These are phyloP conservation scores for Kodamaea hsintzibuensis DNA, from an alignment of 805 yeast species.

Conservation along the genomic window DNA sequence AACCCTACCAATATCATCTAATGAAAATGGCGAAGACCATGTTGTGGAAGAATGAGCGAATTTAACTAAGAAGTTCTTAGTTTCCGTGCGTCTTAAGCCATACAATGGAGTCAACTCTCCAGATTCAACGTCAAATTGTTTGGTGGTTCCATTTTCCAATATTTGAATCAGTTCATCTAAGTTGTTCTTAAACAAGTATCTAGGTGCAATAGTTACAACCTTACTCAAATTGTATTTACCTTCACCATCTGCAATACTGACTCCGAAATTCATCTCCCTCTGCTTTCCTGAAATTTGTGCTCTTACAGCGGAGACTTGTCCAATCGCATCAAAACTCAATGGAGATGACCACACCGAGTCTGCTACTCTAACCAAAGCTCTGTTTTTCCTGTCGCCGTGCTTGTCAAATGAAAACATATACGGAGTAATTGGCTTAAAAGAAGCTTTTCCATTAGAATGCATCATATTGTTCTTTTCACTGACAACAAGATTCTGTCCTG, in stretches of 20 bases:
- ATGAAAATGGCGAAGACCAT: slow-evolving; percentile 88
- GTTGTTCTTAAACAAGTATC: slow-evolving; percentile 72
- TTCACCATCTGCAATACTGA: slow-evolving; percentile 75
- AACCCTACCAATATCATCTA: slow-evolving; percentile 81
- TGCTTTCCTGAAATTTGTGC: slow-evolving; percentile 50
- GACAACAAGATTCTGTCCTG: slow-evolving; percentile 64
- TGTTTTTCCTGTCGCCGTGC: slow-evolving; percentile 55
- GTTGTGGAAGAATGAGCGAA: slow-evolving; percentile 55
- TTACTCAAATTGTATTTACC: slow-evolving; percentile 80
- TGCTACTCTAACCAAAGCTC: slow-evolving; percentile 65
- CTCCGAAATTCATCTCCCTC: slow-evolving; percentile 72
- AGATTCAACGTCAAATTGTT: slow-evolving; percentile 45
- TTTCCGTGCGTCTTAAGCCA: slow-evolving; percentile 54
- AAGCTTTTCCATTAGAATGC: slow-evolving; percentile 43
- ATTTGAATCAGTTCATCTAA: slow-evolving; percentile 57
- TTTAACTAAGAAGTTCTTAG: slow-evolving; percentile 62
- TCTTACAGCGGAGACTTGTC: slow-evolving; percentile 63
- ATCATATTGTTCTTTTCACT: slow-evolving; percentile 59
- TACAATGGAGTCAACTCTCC: slow-evolving; percentile 59
- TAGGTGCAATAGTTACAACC: slow-evolving; percentile 77
- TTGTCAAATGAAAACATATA: slow-evolving; percentile 82
- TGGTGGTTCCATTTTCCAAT: slow-evolving; percentile 67
- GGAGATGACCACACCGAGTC: slow-evolving; percentile 74
- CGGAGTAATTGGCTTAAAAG: slow-evolving; percentile 45
- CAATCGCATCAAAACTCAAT: slow-evolving; percentile 85